A percentile compares a stretch with the other conserved stretches of the same genome.
Evolutionary conservation across 495 filamentous ascomycete species (phyloP).

Genomic region (Hypoxylon crocopeplum): DNA sequence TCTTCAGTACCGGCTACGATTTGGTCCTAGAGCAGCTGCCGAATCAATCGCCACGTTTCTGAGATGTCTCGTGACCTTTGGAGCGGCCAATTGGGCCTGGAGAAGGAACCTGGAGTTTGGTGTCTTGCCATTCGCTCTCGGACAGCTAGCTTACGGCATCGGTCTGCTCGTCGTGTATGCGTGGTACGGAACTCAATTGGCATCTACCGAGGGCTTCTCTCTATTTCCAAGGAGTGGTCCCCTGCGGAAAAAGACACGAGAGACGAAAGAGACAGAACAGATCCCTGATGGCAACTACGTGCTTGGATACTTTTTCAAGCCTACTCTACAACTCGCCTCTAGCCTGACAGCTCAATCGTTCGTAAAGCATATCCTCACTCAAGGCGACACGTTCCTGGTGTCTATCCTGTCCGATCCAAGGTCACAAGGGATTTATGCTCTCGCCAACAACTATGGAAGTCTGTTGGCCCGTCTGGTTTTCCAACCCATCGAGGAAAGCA

Average conservation of each 20-base stretch:
- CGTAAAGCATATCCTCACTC: conserved; percentile 90
- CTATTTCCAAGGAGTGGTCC: conserved; percentile 49
- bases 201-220: conserved; percentile 62
- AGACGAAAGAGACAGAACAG: conserved; percentile 3
- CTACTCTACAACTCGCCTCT: conserved; percentile 69
- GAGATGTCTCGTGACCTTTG: conserved; percentile 76
- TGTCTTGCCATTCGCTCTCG: conserved; percentile 86
- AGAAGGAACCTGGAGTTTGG: conserved; percentile 60
- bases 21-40: conserved; percentile 77
- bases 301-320: conserved; percentile 68
- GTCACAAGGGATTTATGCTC: conserved; percentile 90
- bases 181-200: conserved; percentile 52
- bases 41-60: conserved; percentile 80
- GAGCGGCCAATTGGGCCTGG: conserved; percentile 64
- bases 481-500: conserved; percentile 93
- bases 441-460: conserved; percentile 94
- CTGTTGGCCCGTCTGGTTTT: conserved; percentile 89
- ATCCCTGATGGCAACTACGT: conserved; percentile 49
- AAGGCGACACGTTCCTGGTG: conserved; percentile 91
- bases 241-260: conserved; percentile 2
- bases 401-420: conserved; percentile 72
- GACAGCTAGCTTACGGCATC: conserved; percentile 79
- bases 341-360: conserved; percentile 85
- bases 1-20: conserved; percentile 78
- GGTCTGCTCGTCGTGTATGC: conserved; percentile 72